These are phyloP conservation scores for Linnemannia exigua DNA, from an alignment of 192 early-diverging fungal species.

Conservation along the genomic window DNA sequence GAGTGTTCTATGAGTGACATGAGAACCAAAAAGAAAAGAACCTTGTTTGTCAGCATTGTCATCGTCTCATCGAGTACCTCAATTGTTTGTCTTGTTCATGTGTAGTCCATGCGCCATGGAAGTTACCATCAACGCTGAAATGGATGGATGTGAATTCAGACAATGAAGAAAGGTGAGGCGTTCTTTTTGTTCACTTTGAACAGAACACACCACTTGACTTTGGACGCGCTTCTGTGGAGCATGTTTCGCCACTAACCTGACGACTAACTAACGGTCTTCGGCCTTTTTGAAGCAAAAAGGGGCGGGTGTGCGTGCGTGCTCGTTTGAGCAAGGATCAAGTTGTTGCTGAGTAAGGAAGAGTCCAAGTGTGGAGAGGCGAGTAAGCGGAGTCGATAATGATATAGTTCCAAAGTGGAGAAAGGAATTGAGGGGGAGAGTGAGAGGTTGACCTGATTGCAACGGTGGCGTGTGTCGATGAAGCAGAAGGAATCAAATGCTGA, in stretches of 20 bases:
- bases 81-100: background rate
- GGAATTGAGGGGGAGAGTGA: background rate
- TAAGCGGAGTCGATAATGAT: background rate
- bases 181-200: background rate
- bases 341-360: background rate
- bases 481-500: background rate
- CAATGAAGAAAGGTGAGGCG: background rate
- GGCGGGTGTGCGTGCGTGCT: background rate
- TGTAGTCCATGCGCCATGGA: background rate
- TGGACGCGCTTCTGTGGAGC: background rate
- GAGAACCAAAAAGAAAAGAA: background rate
- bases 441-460: background rate
- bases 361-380: background rate
- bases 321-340: background rate
- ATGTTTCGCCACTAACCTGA: constrained; percentile 7
- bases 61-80: background rate
- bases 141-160: background rate
- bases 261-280: background rate
- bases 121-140: background rate
- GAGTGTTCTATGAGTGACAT: background rate
- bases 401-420: background rate
- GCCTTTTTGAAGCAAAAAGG: background rate
- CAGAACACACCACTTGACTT: background rate
- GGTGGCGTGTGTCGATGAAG: background rate
- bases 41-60: background rate